Percentiles rank a stretch among this genome's conserved stretches.
phyloP scores from a whole-genome alignment of 23 red algal genomes.

The Agarophyton chilense region DNA sequence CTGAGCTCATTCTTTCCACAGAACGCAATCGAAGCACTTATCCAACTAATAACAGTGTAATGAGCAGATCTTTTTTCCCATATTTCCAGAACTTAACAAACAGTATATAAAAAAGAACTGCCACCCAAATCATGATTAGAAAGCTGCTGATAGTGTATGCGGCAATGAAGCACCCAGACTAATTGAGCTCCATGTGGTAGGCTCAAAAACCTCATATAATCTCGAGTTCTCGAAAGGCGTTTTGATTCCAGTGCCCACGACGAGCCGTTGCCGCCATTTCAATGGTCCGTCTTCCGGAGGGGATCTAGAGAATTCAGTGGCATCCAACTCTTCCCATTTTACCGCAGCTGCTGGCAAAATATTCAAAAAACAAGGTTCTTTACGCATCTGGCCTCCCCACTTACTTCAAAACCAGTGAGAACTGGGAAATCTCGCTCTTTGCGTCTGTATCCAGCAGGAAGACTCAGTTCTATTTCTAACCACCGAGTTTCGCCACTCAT shows the following conservation, averaged over 20 bases:
- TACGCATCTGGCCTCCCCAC: slow-evolving; percentile 7
- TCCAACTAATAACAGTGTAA: not conserved
- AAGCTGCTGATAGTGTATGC: not conserved
- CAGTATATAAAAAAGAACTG: not conserved
- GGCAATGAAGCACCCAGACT: not conserved
- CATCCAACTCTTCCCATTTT: too few relatives aligned
- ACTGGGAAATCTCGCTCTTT: not conserved
- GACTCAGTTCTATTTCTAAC: not conserved
- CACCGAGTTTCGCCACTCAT: not conserved
- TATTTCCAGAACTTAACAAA: too few relatives aligned
- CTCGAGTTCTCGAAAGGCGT: not conserved
- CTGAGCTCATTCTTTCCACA: not conserved
- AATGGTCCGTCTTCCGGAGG: not conserved
- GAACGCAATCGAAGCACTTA: not conserved
- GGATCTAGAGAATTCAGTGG: not conserved
- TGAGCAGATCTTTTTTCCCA: not conserved
- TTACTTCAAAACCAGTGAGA: not conserved
- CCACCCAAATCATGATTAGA: not conserved
- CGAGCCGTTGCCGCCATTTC: slow-evolving; percentile 3
- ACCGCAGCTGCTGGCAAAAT: not conserved
- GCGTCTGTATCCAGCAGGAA: not conserved
- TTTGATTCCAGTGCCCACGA: slow-evolving; percentile 18
- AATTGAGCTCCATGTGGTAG: not conserved
- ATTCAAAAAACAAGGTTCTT: not conserved
- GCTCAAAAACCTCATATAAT: not conserved